phyloP scores from a whole-genome alignment of 768 basidiomycete species.

The Termitomyces bulborhizus region DNA sequence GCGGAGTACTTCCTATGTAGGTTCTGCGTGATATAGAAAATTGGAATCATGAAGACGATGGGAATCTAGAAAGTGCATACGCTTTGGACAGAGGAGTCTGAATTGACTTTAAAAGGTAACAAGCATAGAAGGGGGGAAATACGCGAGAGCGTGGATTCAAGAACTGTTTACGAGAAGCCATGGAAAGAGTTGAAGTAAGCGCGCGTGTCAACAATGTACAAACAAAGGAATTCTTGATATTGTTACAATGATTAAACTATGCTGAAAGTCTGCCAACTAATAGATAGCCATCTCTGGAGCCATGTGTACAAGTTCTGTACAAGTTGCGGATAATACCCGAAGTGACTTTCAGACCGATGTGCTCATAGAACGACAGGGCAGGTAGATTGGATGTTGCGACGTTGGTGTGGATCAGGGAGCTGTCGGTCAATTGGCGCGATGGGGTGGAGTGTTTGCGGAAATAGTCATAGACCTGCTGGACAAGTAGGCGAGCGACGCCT shows the following conservation, averaged over 20 bases:
- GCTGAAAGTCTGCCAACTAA: constrained; percentile 27
- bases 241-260: not conserved
- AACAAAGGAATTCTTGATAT: not conserved
- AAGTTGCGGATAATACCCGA: constrained; percentile 30
- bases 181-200: not conserved
- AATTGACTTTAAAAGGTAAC: constrained; percentile 72
- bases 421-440: constrained; percentile 14
- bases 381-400: constrained; percentile 36
- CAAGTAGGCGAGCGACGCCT: constrained; percentile 38
- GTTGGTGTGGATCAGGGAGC: constrained; percentile 33
- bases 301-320: constrained; percentile 28
- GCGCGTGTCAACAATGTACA: not conserved
- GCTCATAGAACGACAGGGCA: constrained; percentile 37
- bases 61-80: constrained; percentile 17
- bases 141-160: constrained; percentile 23
- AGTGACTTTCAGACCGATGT: constrained; percentile 31
- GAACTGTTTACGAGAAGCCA: too few species aligned
- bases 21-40: constrained; percentile 32
- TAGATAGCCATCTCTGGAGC: constrained; percentile 37
- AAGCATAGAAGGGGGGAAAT: constrained; percentile 72
- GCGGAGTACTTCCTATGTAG: constrained; percentile 73
- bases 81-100: constrained; percentile 43
- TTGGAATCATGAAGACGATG: not conserved
- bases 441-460: constrained; percentile 21
- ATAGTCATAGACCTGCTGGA: constrained; percentile 24